Evolutionary conservation across 345 rosid genomes (phyloP), one percentile per base, ranked within the genome.

Genomic region (Syzygium aqueum): DNA sequence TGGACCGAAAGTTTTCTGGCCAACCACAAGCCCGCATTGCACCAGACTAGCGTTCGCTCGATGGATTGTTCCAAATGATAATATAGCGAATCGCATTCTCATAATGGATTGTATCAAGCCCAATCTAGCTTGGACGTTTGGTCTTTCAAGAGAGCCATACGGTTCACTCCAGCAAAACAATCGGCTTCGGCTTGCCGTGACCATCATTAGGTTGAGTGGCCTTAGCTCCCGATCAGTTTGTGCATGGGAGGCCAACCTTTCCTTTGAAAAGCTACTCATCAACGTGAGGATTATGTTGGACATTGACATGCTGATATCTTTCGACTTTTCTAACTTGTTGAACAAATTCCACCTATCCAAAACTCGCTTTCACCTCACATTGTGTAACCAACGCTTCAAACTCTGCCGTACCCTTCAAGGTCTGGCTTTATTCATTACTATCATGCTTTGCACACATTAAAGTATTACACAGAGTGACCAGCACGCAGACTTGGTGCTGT

Each of bases 81-180:
- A 5, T 30, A 16, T 23, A 16, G 0, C 0, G 0, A 30, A 16
- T 30, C 3, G 2, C 78, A 67, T 8, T 11, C 43, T 67, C 43
- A 8, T 33, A 67, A 30, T 67, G 1, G 6, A 67, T 12, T 2
- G 11, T 33, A 8, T 11, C 43, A 30, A 1, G 7, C 1, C 11
- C 23, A 67, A 30, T 30, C 17, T 67, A 30, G 4, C 5, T 17
- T 14, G 23, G 12, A 54, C 4, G 3, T 54, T 54, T 25, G 1
- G 11, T 54, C 11, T 25, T 10, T 54, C 22, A 10, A 54, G 59
- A 10, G 25, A 33, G 78, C 30, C 78, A 30, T 33, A 30, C 4
- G 78, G 12, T 67, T 67, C 1, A 5, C 78, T 30, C 11, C 0
- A 4, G 3, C 46, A 23, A 33, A 17, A 33, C 46, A 8, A 67